Percentiles rank a stretch among this genome's conserved stretches.
phyloP scores from a whole-genome alignment of 805 yeast species.

The Spathaspora arborariae region DNA sequence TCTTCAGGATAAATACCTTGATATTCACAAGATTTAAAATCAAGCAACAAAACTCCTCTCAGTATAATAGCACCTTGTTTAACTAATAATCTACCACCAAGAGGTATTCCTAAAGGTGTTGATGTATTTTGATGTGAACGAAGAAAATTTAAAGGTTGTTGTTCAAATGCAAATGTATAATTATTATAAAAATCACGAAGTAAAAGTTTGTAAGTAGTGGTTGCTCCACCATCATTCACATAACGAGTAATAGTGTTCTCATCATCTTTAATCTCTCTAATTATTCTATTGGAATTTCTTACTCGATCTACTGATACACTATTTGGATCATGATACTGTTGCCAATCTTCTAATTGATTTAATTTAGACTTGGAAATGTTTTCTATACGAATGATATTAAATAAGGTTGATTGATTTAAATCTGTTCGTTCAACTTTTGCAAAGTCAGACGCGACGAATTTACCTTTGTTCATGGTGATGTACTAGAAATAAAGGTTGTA shows the following conservation, averaged over 20 bases:
- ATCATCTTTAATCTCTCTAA: conserved; percentile 47
- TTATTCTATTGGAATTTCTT: conserved; percentile 27
- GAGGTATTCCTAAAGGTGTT: conserved; percentile 37
- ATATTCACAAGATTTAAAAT: conserved; percentile 27
- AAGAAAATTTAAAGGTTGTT: conserved; percentile 48
- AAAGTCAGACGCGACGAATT: conserved; percentile 11
- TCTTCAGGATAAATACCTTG: conserved; percentile 25
- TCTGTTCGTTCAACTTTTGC: not conserved
- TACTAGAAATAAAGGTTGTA: not conserved
- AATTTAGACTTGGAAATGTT: conserved; percentile 51
- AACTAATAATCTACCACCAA: conserved; percentile 59
- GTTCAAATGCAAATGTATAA: conserved; percentile 55
- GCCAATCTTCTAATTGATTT: conserved; percentile 54
- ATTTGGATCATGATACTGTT: conserved; percentile 50
- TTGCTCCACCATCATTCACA: not conserved
- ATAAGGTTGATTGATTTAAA: conserved; percentile 23
- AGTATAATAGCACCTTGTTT: conserved; percentile 43
- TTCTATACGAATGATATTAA: conserved; percentile 54
- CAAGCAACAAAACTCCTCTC: conserved; percentile 44
- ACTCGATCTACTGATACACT: conserved; percentile 59
- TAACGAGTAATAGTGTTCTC: not conserved
- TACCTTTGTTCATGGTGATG: not conserved
- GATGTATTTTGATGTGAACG: conserved; percentile 18
- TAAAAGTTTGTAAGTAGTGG: conserved; percentile 46
- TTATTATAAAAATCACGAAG: conserved; percentile 53